phyloP scores from a whole-genome alignment of 2,329 filamentous ascomycete genomes.

The Decorospora gaudefroyi region DNA sequence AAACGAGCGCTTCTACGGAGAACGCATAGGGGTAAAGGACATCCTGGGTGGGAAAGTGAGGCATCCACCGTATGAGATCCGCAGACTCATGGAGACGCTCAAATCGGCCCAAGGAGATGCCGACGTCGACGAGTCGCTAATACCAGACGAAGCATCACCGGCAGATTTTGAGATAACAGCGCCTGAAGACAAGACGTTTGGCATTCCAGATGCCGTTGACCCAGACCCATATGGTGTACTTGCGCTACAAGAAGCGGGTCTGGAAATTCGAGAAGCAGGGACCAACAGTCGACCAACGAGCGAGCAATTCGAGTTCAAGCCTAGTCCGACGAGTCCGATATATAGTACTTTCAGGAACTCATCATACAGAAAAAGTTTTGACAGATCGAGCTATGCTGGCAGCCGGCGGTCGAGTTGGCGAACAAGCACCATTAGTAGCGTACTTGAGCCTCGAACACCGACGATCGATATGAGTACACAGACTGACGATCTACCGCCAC shows the following conservation, averaged over 20 bases:
- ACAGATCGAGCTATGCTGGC: conserved; percentile 63
- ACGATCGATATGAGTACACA: conserved; percentile 51
- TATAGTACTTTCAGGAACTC: conserved; percentile 62
- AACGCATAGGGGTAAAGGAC: conserved; percentile 64
- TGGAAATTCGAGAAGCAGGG: conserved; percentile 90
- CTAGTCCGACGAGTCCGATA: conserved; percentile 73
- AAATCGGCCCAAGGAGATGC: conserved; percentile 83
- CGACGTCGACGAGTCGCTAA: conserved; percentile 69
- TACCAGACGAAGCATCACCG: conserved; percentile 73
- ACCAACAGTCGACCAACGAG: conserved; percentile 72
- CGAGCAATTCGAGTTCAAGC: conserved; percentile 81
- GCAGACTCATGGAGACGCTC: conserved; percentile 76
- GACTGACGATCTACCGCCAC: conserved; percentile 26
- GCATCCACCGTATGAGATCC: conserved; percentile 60
- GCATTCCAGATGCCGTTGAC: conserved; percentile 76
- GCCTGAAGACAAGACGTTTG: conserved; percentile 64
- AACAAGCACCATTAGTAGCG: conserved; percentile 68
- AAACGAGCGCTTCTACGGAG: conserved; percentile 83
- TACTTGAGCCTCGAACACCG: conserved; percentile 63
- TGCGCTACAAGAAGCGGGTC: conserved; percentile 84
- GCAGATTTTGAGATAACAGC: conserved; percentile 68
- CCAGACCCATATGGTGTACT: conserved; percentile 91
- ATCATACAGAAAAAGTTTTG: conserved; percentile 69
- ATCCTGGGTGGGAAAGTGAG: conserved; percentile 66
- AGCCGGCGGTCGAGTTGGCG: conserved; percentile 70